Percentiles rank a stretch among this genome's conserved stretches.
Conservation (phyloP, 2,329 filamentous ascomycete species). For the Pestalotiopsis sp. region DNA sequence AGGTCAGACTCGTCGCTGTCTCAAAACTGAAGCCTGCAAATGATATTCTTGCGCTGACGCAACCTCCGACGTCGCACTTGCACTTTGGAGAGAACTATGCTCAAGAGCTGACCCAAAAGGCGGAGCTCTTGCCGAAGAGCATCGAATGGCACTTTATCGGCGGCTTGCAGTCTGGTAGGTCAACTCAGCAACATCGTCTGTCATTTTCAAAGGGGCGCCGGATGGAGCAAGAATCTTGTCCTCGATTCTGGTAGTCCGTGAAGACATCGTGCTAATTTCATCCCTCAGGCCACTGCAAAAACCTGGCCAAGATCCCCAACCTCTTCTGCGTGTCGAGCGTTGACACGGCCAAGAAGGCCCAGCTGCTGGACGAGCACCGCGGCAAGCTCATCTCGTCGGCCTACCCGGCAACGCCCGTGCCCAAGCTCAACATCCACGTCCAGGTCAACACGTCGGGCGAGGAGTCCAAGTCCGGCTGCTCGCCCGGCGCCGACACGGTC, state of each 20-base stretch:
- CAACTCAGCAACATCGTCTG: neutral
- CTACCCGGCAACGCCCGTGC: constrained; percentile 25
- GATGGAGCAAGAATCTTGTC: neutral
- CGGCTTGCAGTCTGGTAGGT: constrained; percentile 73
- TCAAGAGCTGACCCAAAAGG: constrained; percentile 86
- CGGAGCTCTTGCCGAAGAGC: constrained; percentile 69
- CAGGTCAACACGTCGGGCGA: constrained; percentile 97
- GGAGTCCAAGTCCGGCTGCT: constrained; percentile 77
- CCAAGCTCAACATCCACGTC: constrained; percentile 72
- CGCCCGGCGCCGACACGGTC: constrained; percentile 62
- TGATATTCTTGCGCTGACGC: constrained; percentile 83
- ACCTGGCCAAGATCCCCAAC: constrained; percentile 81
- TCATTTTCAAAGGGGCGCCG: neutral
- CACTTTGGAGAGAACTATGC: constrained; percentile 98
- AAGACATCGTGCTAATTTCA: neutral
- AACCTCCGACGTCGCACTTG: constrained; percentile 58
- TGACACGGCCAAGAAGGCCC: constrained; percentile 84
- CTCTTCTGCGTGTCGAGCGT: constrained; percentile 91
- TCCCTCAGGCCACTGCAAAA: constrained; percentile 77
- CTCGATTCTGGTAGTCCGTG: neutral
- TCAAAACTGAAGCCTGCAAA: constrained; percentile 94
- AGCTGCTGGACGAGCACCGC: constrained; percentile 75
- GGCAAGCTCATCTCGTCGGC: constrained; percentile 47
- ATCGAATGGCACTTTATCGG: constrained; percentile 98
- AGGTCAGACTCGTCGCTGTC: constrained; percentile 88